A percentile compares a stretch with the other conserved stretches of the same genome.
Evolutionary conservation across 495 filamentous ascomycete genomes (phyloP).

Genomic region (Hyphodiscus hymeniophilus): DNA sequence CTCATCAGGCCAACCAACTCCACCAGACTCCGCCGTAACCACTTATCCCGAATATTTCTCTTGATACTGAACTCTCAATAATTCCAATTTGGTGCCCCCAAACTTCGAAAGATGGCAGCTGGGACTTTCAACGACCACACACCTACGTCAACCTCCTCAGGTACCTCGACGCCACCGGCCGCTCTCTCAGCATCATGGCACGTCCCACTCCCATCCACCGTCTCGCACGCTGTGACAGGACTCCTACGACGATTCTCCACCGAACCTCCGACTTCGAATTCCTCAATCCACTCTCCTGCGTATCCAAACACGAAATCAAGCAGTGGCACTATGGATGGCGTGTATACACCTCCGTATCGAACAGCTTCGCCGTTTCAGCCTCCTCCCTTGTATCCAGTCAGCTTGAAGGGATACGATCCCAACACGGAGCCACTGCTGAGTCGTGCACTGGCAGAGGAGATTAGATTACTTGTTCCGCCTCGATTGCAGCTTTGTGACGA

Average conservation of each 20-base stretch:
- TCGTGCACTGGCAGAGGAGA: constrained; percentile 79
- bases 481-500: constrained; percentile 78
- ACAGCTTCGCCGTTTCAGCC: constrained; percentile 54
- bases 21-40: too few species aligned
- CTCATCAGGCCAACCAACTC: too few species aligned
- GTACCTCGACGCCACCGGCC: constrained; percentile 2
- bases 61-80: too few species aligned
- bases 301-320: neutral
- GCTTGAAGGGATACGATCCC: constrained; percentile 31
- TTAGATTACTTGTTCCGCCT: constrained; percentile 78
- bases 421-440: constrained; percentile 46
- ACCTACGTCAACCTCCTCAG: constrained; percentile 15
- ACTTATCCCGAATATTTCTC: too few species aligned
- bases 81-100: neutral
- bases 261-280: constrained; percentile 7
- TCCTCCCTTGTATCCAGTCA: constrained; percentile 47
- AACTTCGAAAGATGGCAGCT: constrained; percentile 1
- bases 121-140: constrained; percentile 4
- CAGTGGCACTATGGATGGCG: constrained; percentile 10
- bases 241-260: constrained; percentile 22
- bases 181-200: constrained; percentile 14
- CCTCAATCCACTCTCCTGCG: neutral
- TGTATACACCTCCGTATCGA: constrained; percentile 37
- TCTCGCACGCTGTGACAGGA: constrained; percentile 17
- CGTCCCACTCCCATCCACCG: constrained; percentile 6